These are phyloP conservation scores for Testicularia cyperi DNA, from an alignment of 1,284 basidiomycete species.

Conservation along the genomic window DNA sequence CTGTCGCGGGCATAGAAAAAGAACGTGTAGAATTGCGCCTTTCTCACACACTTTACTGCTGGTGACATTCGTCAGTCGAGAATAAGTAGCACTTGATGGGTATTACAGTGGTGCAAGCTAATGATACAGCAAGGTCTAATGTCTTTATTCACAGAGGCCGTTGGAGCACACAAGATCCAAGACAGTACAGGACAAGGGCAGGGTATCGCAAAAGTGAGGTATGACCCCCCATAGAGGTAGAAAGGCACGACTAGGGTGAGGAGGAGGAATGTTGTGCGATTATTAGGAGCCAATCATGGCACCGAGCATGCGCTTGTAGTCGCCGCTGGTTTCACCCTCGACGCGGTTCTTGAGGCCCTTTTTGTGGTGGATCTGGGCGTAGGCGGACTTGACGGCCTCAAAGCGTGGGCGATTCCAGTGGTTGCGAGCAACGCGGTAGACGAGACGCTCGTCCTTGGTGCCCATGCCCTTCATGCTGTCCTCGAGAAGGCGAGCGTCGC, in stretches of 20 bases:
- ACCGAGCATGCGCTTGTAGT: constrained; percentile 47
- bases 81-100: no score
- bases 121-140: no score
- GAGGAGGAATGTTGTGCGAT: no score
- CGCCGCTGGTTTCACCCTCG: constrained; percentile 50
- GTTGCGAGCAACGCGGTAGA: constrained; percentile 47
- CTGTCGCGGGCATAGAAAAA: no score
- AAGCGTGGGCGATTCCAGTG: constrained; percentile 56
- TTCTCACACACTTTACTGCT: no score
- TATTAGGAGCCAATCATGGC: constrained; percentile 44
- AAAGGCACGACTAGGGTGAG: background rate
- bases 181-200: no score
- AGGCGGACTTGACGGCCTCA: constrained; percentile 53
- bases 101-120: no score
- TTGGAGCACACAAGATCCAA: no score
- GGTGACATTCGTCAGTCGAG: no score
- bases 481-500: constrained; percentile 55
- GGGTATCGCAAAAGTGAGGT: no score
- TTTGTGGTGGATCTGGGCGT: constrained; percentile 50
- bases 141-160: no score
- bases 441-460: constrained; percentile 49
- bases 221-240: background rate
- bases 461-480: constrained; percentile 57
- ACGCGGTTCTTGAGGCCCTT: constrained; percentile 47
- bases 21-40: no score